Evolutionary conservation across 2,329 filamentous ascomycete genomes (phyloP), one percentile per base, ranked within the genome.

Genomic region (Fusarium miscanthi): DNA sequence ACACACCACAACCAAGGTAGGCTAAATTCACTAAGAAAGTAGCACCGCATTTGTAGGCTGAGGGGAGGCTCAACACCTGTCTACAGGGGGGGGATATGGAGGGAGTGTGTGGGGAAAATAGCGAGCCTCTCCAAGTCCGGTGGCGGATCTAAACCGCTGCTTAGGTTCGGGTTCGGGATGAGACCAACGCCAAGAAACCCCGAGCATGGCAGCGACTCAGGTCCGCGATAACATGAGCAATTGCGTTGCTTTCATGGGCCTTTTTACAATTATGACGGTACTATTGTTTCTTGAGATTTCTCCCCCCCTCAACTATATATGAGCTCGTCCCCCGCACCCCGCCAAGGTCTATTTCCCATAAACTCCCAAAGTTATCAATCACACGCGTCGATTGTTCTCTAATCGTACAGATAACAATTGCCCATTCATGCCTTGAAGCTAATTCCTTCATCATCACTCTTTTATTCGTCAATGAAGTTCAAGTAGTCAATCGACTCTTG

Each of bases 221-320:
- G 23, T 63, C 58, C 71, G 66, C 63, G 48, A 66, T 30, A 61
- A 23, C 42, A 57, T 65, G 49, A 58, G 56, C 37, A 59, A 57
- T 17, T 46, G 12, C 17, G 17, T 45, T n/a, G 30, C 5, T 23
- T 43, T 66, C 41, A 62, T 52, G 41, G 51, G 21, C 21, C 21
- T 30, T 49, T 40, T 41, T 30, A 37, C 54, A 40, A 21, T 35
- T 56, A 71, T 66, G 66, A 76, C 58, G 61, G 65, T 64, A 49
- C 25, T 13, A 5, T 37, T 37, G 23, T 38, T 51, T 46, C 52
- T 63, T 41, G 16, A 69, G 23, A 64, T 53, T 51, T 69, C 45
- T 51, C 45, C 23, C 38, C 43, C 61, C n/a, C 33, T 38, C 41
- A 58, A 64, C 43, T 76, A 77, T 77, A 77, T 77, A 77, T 76